Evolutionary conservation across 1,284 basidiomycete species (phyloP).

Genomic region (Papiliotrema laurentii): DNA sequence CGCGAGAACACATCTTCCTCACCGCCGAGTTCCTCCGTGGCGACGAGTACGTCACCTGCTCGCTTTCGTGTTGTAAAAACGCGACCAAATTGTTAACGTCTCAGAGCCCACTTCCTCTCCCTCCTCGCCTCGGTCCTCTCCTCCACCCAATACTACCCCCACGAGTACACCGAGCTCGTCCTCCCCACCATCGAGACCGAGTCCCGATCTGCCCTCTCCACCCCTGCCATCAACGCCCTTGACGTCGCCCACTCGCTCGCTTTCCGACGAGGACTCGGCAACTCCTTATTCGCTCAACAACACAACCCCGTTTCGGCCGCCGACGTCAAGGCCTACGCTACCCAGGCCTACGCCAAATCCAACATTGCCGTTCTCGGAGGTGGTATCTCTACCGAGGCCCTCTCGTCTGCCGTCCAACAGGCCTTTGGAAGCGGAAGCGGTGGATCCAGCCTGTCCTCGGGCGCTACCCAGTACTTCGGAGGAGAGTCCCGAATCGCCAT

Average conservation of each 20-base stretch:
- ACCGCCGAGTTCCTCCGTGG: conserved; percentile 93
- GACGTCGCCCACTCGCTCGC: conserved; percentile 82
- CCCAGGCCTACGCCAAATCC: conserved; percentile 64
- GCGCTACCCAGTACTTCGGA: conserved; percentile 64
- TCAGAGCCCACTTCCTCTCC: conserved; percentile 78
- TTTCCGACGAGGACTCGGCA: conserved; percentile 85
- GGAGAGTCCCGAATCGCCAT: conserved; percentile 69
- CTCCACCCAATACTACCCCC: conserved; percentile 73
- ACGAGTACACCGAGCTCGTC: conserved; percentile 84
- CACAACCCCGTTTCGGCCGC: conserved; percentile 63
- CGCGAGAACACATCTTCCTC: conserved; percentile 84
- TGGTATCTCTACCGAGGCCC: conserved; percentile 68
- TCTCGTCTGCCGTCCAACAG: conserved; percentile 67
- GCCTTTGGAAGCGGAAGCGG: conserved; percentile 54
- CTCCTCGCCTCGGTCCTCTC: conserved; percentile 77
- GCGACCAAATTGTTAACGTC: conserved; percentile 10
- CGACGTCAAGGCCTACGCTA: conserved; percentile 65
- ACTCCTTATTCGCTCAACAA: conserved; percentile 75
- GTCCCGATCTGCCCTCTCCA: conserved; percentile 57
- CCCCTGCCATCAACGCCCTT: conserved; percentile 57
- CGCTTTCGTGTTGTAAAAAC: not conserved
- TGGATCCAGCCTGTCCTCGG: conserved; percentile 39
- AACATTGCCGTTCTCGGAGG: conserved; percentile 83
- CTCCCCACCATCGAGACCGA: conserved; percentile 70
- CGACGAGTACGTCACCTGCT: conserved; percentile 75